Conservation (phyloP, 2,329 filamentous ascomycete genomes). For the Coniella lustricola region DNA sequence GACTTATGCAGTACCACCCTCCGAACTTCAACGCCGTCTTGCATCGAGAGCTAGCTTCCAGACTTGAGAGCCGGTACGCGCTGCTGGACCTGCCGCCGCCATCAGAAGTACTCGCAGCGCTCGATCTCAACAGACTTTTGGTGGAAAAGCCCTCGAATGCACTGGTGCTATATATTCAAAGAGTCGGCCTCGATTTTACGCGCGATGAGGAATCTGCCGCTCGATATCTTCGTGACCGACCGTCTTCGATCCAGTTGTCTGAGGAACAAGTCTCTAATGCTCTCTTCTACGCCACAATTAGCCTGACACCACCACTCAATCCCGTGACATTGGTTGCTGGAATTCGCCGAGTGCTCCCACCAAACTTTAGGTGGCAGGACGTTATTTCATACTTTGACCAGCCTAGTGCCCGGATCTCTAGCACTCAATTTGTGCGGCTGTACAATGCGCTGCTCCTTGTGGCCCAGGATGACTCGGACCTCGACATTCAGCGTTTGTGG, state of each 20-base stretch:
- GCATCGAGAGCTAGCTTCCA: constrained; percentile 61
- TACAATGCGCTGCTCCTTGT: constrained; percentile 73
- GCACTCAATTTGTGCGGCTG: constrained; percentile 71
- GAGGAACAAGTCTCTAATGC: constrained; percentile 79
- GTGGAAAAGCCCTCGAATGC: constrained; percentile 49
- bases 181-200: constrained; percentile 67
- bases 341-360: constrained; percentile 53
- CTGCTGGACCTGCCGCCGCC: constrained; percentile 51
- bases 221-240: constrained; percentile 45
- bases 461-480: constrained; percentile 52
- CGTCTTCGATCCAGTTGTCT: constrained; percentile 54
- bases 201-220: constrained; percentile 62
- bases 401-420: constrained; percentile 65
- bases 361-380: constrained; percentile 61
- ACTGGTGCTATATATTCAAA: constrained; percentile 63
- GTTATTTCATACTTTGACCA: constrained; percentile 78
- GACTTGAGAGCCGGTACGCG: constrained; percentile 62
- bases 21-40: constrained; percentile 75
- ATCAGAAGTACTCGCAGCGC: constrained; percentile 60
- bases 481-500: constrained; percentile 88
- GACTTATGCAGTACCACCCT: constrained; percentile 79
- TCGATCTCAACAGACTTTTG: constrained; percentile 62
- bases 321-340: constrained; percentile 52
- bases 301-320: constrained; percentile 47
- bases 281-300: constrained; percentile 60